Percentiles rank a stretch among this genome's conserved stretches.
These are phyloP conservation scores for Lachnellula occidentalis DNA, from an alignment of 2,329 filamentous ascomycete species.

Conservation along the genomic window DNA sequence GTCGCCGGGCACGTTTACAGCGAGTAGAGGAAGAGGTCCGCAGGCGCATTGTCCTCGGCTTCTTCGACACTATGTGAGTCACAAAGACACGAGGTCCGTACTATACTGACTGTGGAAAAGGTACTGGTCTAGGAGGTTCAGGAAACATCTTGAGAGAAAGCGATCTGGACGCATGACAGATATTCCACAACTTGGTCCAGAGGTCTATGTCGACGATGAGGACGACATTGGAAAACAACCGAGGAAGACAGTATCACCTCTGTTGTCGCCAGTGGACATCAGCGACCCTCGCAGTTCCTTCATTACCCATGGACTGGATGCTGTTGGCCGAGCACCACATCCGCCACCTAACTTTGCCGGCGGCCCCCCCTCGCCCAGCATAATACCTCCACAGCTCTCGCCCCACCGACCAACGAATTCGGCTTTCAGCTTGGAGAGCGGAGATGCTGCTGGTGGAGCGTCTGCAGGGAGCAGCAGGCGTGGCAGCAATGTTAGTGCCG, in stretches of 20 bases:
- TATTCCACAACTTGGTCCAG: constrained; percentile 75
- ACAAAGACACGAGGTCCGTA: neutral
- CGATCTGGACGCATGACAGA: constrained; percentile 69
- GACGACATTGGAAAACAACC: constrained; percentile 33
- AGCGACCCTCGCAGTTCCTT: constrained; percentile 24
- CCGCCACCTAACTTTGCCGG: constrained; percentile 8
- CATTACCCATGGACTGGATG: constrained; percentile 27
- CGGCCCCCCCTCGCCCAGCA: constrained; percentile 15
- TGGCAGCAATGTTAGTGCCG: constrained; percentile 65
- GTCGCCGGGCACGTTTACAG: constrained; percentile 82
- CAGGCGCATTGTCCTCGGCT: constrained; percentile 82
- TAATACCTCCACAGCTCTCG: constrained; percentile 24
- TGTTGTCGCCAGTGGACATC: constrained; percentile 25
- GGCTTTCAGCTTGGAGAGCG: constrained; percentile 28
- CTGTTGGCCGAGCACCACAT: constrained; percentile 10
- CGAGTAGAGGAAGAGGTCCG: constrained; percentile 93
- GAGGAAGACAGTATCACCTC: constrained; percentile 11
- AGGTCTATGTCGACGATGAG: constrained; percentile 84
- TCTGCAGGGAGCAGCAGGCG: constrained; percentile 49
- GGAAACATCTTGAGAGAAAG: constrained; percentile 67
- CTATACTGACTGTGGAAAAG: constrained; percentile 34
- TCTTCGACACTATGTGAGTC: constrained; percentile 82
- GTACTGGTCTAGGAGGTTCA: constrained; percentile 80
- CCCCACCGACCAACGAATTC: constrained; percentile 34
- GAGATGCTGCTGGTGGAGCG: constrained; percentile 17